Evolutionary conservation across 2,329 filamentous ascomycete genomes (phyloP).

Genomic region (Cladosporium colombiae): DNA sequence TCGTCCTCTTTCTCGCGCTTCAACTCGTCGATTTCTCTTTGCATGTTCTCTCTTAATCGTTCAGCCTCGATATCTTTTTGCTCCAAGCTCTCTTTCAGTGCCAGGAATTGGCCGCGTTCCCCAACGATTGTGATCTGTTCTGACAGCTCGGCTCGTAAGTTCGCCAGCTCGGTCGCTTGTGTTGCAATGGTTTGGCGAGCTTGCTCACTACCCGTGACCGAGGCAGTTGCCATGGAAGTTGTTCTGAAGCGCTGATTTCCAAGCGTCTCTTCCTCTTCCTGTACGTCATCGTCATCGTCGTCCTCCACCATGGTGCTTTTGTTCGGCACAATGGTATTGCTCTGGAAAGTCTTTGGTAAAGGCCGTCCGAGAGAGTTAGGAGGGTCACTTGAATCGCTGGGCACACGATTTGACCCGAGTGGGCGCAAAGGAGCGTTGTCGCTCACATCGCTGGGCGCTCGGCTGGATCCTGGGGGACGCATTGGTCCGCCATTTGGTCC

Average conservation of each 20-base stretch:
- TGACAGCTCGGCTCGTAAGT: background rate
- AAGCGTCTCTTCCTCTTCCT: slow-evolving; percentile 36
- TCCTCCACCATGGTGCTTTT: slow-evolving; percentile 98
- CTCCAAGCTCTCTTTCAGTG: slow-evolving; percentile 67
- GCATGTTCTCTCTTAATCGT: slow-evolving; percentile 74
- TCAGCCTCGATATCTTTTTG: slow-evolving; percentile 46
- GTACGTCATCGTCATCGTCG: slow-evolving; percentile 58
- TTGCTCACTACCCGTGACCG: slow-evolving; percentile 39
- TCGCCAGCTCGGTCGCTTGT: slow-evolving; percentile 73
- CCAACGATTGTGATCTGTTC: slow-evolving; percentile 21
- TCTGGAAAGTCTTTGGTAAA: slow-evolving; percentile 85
- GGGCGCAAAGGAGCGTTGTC: slow-evolving; percentile 8
- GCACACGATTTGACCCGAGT: slow-evolving; percentile 15
- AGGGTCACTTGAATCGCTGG: slow-evolving; percentile 43
- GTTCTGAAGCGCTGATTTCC: slow-evolving; percentile 10
- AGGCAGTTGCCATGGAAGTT: slow-evolving; percentile 14
- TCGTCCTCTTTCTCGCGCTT: slow-evolving; percentile 46
- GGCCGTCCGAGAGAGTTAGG: slow-evolving; percentile 62
- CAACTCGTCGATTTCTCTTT: slow-evolving; percentile 74
- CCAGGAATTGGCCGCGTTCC: slow-evolving; percentile 32
- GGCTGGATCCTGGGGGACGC: slow-evolving; percentile 44
- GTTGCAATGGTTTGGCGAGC: slow-evolving; percentile 72
- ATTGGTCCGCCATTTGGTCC: slow-evolving; percentile 14
- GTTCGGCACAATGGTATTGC: slow-evolving; percentile 94
- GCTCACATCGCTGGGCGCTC: slow-evolving; percentile 21